phyloP scores from a whole-genome alignment of 2,329 filamentous ascomycete genomes.

The Taxawa tesnikishii region DNA sequence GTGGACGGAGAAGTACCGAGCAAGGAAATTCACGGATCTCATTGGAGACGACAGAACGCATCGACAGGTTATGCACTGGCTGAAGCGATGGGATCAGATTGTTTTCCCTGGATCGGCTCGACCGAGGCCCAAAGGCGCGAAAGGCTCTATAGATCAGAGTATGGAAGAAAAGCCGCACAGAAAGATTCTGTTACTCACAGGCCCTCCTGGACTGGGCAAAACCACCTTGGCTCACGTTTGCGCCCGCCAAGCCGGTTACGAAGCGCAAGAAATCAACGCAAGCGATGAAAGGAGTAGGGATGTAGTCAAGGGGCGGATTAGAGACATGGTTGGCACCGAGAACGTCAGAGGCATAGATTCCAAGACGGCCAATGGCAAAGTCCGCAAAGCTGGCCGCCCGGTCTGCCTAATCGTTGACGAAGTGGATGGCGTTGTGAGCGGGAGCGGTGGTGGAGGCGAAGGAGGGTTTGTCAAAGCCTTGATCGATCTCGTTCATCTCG shows the following conservation, averaged over 20 bases:
- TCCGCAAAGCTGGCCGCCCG: constrained; percentile 65
- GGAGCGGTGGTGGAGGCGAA: constrained; percentile 61
- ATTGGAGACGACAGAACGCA: constrained; percentile 93
- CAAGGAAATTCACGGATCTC: constrained; percentile 80
- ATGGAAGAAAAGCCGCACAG: constrained; percentile 63
- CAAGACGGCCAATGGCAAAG: constrained; percentile 39
- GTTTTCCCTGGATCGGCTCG: constrained; percentile 73
- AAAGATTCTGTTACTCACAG: constrained; percentile 82
- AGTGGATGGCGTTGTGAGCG: constrained; percentile 84
- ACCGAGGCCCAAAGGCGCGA: constrained; percentile 36
- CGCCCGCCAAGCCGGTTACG: constrained; percentile 87
- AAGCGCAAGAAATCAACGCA: constrained; percentile 93
- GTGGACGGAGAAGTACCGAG: constrained; percentile 97
- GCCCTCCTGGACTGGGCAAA: constrained; percentile 87
- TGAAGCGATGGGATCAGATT: constrained; percentile 86
- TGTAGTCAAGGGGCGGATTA: constrained; percentile 82
- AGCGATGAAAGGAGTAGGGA: constrained; percentile 86
- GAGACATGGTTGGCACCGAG: constrained; percentile 86
- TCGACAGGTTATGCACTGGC: constrained; percentile 76
- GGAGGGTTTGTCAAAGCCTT: constrained; percentile 92
- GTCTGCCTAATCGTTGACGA: constrained; percentile 94
- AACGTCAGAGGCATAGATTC: constrained; percentile 66
- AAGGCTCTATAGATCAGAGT: constrained; percentile 30
- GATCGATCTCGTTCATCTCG: constrained; percentile 75
- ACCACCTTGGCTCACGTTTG: constrained; percentile 95